Conservation (phyloP, 2,329 filamentous ascomycete genomes). For the Drechslerella coelobrocha region DNA sequence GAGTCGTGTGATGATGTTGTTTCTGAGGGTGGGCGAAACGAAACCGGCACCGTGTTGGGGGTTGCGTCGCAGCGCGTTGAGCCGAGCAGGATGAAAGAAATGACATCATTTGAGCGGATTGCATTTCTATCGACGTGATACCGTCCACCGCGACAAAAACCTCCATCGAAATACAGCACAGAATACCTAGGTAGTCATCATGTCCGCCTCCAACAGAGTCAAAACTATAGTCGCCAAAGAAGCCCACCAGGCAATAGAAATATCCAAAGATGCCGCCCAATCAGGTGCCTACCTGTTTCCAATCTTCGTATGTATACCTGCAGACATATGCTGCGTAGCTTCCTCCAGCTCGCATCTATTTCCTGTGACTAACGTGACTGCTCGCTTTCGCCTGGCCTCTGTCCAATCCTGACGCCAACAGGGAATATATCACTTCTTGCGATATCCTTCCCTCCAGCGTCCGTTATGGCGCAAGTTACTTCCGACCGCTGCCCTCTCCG, state of each 20-base stretch:
- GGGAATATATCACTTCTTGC: constrained; percentile 68
- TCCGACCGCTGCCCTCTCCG: constrained; percentile 68
- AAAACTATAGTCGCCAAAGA: constrained; percentile 72
- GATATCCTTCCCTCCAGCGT: constrained; percentile 67
- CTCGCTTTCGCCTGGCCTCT: too few relatives aligned
- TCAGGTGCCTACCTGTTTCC: constrained; percentile 87
- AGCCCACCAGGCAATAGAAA: constrained; percentile 68
- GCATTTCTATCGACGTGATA: too few relatives aligned
- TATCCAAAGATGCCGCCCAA: constrained; percentile 72
- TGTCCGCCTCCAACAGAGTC: constrained; percentile 60
- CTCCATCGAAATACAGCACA: too few relatives aligned
- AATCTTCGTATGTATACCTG: constrained; percentile 64
- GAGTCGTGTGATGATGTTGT: too few relatives aligned
- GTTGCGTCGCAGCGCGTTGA: too few relatives aligned
- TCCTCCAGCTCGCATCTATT: not conserved
- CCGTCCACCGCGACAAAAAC: too few relatives aligned
- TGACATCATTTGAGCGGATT: too few relatives aligned
- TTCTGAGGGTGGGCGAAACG: too few relatives aligned
- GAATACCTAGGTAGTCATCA: constrained; percentile 21
- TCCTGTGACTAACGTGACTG: constrained; percentile 9
- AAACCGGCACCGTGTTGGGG: too few relatives aligned
- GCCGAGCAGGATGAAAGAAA: too few relatives aligned
- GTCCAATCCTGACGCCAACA: constrained; percentile 54
- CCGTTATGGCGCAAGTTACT: constrained; percentile 66
- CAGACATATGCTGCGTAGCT: constrained; percentile 56